Conservation (phyloP, 169 alveolate genomes). For the Eimeria maxima region DNA sequence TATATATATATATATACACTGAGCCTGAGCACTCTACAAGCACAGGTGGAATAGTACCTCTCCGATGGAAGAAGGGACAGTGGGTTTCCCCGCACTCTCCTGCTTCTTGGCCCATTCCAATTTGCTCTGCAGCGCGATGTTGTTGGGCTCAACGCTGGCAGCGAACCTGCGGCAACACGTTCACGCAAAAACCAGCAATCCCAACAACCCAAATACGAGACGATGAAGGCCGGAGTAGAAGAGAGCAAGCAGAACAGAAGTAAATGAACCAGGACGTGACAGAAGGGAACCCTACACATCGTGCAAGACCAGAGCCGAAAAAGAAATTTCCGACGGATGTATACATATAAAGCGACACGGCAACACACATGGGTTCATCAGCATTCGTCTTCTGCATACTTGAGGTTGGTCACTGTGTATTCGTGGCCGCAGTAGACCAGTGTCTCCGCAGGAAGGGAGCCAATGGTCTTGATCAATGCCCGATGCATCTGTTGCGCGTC, state of each 20-base stretch:
- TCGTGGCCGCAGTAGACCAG: conserved; percentile 97
- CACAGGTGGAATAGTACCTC: conserved; percentile 48
- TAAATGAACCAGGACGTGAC: no score
- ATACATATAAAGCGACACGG: no score
- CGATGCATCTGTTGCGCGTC: conserved; percentile 91
- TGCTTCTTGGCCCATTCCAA: conserved; percentile 65
- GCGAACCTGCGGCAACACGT: conserved; percentile 79
- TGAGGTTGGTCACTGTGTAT: conserved; percentile 93
- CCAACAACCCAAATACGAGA: neutral
- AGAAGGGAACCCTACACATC: no score
- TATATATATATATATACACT: neutral
- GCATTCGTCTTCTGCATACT: conserved; percentile 40
- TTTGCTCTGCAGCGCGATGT: conserved; percentile 62
- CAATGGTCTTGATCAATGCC: conserved; percentile 86
- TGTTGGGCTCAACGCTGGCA: conserved; percentile 76
- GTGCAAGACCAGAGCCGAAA: no score
- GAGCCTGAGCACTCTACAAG: no score
- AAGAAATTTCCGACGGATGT: no score
- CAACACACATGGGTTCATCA: neutral
- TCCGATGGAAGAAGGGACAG: conserved; percentile 81
- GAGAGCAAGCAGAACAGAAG: no score
- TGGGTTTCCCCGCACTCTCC: conserved; percentile 42
- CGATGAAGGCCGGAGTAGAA: no score
- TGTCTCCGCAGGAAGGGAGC: conserved; percentile 92
- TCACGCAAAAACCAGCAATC: neutral